phyloP scores from a whole-genome alignment of 2,329 filamentous ascomycete species.

The Zymoseptoria brevis region DNA sequence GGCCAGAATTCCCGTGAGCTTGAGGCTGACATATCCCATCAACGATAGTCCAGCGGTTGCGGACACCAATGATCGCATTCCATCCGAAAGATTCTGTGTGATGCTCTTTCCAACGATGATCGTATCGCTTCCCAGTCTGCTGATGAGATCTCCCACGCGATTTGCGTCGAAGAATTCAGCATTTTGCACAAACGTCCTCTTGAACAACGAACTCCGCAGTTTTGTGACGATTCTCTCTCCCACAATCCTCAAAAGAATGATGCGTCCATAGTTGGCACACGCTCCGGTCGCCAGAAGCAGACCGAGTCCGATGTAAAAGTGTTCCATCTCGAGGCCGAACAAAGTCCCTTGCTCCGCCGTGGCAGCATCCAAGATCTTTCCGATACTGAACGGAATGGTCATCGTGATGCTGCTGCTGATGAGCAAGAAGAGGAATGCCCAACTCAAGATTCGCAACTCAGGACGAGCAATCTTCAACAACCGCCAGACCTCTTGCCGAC shows the following conservation, averaged over 20 bases:
- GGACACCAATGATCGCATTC: slow-evolving; percentile 82
- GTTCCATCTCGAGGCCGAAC: slow-evolving; percentile 74
- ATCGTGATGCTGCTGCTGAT: slow-evolving; percentile 90
- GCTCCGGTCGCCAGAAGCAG: slow-evolving; percentile 72
- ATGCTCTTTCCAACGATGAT: slow-evolving; percentile 98
- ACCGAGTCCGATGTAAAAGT: slow-evolving; percentile 79
- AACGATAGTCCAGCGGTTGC: slow-evolving; percentile 81
- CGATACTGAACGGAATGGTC: slow-evolving; percentile 93
- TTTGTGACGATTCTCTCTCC: slow-evolving; percentile 90
- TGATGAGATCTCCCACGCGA: slow-evolving; percentile 90
- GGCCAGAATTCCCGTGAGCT: slow-evolving; percentile 78
- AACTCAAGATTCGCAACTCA: slow-evolving; percentile 67
- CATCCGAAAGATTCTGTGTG: slow-evolving; percentile 94
- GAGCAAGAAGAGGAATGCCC: slow-evolving; percentile 78
- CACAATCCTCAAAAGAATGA: slow-evolving; percentile 86
- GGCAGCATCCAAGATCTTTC: slow-evolving; percentile 86
- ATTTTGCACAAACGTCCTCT: slow-evolving; percentile 90
- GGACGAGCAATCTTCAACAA: slow-evolving; percentile 83
- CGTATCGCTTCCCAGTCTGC: slow-evolving; percentile 87
- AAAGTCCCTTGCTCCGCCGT: slow-evolving; percentile 65
- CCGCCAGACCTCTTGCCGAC: slow-evolving; percentile 70
- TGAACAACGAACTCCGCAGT: slow-evolving; percentile 80
- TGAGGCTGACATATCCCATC: slow-evolving; percentile 93
- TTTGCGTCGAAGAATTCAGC: slow-evolving; percentile 99
- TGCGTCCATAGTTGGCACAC: slow-evolving; percentile 84